Evolutionary conservation across 1,284 basidiomycete species (phyloP).

Genomic region (Neolentinus lepideus): DNA sequence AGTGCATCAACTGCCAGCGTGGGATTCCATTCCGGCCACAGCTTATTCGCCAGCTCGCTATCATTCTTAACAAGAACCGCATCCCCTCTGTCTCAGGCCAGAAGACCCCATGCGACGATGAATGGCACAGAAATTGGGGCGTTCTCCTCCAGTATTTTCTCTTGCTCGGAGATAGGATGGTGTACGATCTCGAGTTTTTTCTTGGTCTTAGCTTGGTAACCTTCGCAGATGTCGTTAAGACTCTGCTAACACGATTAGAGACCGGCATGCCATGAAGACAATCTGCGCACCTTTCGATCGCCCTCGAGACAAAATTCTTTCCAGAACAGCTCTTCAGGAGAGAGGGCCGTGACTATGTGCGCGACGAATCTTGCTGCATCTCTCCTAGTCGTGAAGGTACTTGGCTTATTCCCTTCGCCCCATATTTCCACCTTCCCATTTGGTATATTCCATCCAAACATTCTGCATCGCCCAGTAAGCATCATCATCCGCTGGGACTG

Average conservation of each 20-base stretch:
- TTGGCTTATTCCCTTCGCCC: conserved; percentile 22
- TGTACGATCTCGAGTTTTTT: conserved; percentile 11
- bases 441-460: conserved; percentile 13
- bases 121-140: conserved; percentile 6
- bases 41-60: conserved; percentile 6
- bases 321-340: conserved; percentile 20
- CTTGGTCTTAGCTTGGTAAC: conserved; percentile 9
- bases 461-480: not conserved
- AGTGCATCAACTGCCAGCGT: conserved; percentile 10
- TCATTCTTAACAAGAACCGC: conserved; percentile 6
- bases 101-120: conserved; percentile 3
- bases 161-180: conserved; percentile 5
- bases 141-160: conserved; percentile 7
- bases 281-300: conserved; percentile 17
- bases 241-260: conserved; percentile 6
- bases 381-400: conserved; percentile 23
- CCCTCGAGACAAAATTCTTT: conserved; percentile 29
- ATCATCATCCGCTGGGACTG: conserved; percentile 4
- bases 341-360: conserved; percentile 25
- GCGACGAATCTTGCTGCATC: conserved; percentile 29
- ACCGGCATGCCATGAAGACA: not conserved
- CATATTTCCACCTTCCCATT: conserved; percentile 24
- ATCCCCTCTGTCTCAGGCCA: conserved; percentile 8
- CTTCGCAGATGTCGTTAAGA: conserved; percentile 11
- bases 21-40: conserved; percentile 15